Conservation (phyloP, 176 grass and related monocot species). For the Puya raimondii region DNA sequence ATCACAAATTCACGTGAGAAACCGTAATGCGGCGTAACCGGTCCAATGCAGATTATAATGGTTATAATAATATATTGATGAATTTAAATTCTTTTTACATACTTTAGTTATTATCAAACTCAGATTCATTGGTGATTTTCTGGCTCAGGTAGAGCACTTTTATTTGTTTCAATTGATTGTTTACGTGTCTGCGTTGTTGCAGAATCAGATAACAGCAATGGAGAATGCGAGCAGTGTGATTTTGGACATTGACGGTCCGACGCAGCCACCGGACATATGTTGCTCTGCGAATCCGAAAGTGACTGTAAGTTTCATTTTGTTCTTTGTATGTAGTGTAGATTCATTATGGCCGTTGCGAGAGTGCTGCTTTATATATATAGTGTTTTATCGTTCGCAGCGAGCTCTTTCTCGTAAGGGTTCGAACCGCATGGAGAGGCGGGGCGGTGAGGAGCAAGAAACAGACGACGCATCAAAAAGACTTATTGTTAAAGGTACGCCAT, state of each 20-base stretch:
- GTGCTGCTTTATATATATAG: not conserved
- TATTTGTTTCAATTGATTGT: slow-evolving; percentile 1
- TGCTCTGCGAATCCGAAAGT: slow-evolving; percentile 83
- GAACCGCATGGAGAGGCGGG: slow-evolving; percentile 55
- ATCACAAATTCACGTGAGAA: not conserved
- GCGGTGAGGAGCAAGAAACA: slow-evolving; percentile 56
- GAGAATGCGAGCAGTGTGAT: slow-evolving; percentile 57
- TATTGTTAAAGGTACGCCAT: slow-evolving; percentile 57
- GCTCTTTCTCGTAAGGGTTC: slow-evolving; percentile 83
- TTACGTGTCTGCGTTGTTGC: not conserved
- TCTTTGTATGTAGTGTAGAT: not conserved
- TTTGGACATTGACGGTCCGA: slow-evolving; percentile 70
- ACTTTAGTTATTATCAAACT: slow-evolving; percentile 5
- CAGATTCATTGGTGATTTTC: slow-evolving; percentile 1
- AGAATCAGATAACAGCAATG: slow-evolving; percentile 50
- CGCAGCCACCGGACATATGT: slow-evolving; percentile 56
- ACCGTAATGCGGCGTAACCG: not conserved
- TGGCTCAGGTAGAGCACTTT: slow-evolving; percentile 10
- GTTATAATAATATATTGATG: not conserved
- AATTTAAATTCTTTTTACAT: not conserved
- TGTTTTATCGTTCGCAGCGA: slow-evolving; percentile 36
- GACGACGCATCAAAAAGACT: slow-evolving; percentile 61
- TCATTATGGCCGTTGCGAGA: not conserved
- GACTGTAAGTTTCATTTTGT: slow-evolving; percentile 31
- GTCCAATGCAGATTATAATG: not conserved